These are phyloP conservation scores for Fomitopsis schrenkii DNA, from an alignment of 1,284 basidiomycete genomes.

Conservation along the genomic window DNA sequence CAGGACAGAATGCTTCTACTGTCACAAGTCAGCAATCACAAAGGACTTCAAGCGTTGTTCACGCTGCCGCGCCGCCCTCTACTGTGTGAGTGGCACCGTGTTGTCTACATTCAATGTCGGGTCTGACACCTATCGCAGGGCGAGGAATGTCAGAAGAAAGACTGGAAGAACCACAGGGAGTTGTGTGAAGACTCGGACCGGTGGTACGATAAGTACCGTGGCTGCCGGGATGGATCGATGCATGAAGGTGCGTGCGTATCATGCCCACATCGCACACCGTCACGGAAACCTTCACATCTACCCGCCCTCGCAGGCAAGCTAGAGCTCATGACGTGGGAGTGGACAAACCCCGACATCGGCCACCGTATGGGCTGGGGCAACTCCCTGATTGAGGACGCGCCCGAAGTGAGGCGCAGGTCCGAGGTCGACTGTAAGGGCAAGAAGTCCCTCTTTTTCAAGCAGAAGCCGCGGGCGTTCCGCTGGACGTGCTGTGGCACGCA, in stretches of 20 bases:
- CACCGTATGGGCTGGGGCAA: not conserved
- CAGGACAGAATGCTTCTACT: not conserved
- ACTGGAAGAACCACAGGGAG: not conserved
- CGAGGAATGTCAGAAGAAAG: not conserved
- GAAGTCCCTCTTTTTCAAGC: not conserved
- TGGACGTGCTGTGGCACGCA: not conserved
- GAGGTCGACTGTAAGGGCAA: not conserved
- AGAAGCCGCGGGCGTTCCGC: not conserved
- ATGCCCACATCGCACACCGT: not conserved
- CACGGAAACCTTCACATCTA: not conserved
- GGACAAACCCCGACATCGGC: not conserved
- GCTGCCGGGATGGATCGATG: not conserved
- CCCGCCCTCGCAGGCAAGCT: not conserved
- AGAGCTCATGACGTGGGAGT: not conserved
- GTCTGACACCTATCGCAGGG: not conserved
- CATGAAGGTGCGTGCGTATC: not conserved
- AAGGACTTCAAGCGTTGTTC: not conserved
- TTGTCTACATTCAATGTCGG: too few species aligned
- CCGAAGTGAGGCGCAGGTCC: not conserved
- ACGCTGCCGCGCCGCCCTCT: not conserved
- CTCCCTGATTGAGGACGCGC: not conserved
- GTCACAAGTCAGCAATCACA: not conserved
- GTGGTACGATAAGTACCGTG: not conserved
- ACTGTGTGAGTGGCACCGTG: not conserved
- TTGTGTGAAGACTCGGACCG: not conserved